These are phyloP conservation scores for Mycogone perniciosa DNA, from an alignment of 2,329 filamentous ascomycete species.

Conservation along the genomic window DNA sequence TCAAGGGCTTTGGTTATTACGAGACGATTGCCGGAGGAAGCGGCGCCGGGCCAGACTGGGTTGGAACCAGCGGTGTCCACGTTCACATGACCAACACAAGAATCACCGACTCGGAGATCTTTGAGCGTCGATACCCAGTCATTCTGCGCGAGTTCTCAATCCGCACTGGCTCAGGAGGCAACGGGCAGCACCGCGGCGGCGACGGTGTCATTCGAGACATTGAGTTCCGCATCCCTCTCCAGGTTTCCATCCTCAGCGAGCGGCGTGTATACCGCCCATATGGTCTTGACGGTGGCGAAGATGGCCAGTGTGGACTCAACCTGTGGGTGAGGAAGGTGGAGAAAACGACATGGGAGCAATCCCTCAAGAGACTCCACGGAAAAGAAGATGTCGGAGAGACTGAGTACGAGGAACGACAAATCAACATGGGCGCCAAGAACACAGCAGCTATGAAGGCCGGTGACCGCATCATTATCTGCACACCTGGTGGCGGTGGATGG, in stretches of 20 bases:
- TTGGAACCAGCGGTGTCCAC: constrained; percentile 38
- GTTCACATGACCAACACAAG: constrained; percentile 69
- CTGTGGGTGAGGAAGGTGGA: constrained; percentile 75
- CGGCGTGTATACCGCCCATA: constrained; percentile 63
- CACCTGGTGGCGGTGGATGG: constrained; percentile 77
- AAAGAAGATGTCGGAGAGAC: constrained; percentile 24
- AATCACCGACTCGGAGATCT: constrained; percentile 52
- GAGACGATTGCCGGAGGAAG: constrained; percentile 62
- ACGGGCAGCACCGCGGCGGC: constrained; percentile 61
- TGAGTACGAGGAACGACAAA: constrained; percentile 53
- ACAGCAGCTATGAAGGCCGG: constrained; percentile 69
- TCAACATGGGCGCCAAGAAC: constrained; percentile 75
- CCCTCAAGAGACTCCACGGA: constrained; percentile 33
- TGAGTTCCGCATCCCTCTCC: constrained; percentile 70
- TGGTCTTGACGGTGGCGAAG: constrained; percentile 71
- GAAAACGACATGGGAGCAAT: constrained; percentile 46
- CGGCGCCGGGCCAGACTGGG: constrained; percentile 57
- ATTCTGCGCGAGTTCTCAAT: constrained; percentile 65
- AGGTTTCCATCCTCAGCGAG: constrained; percentile 72
- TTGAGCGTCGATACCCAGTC: constrained; percentile 57
- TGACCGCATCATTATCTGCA: constrained; percentile 70
- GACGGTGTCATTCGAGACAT: constrained; percentile 73
- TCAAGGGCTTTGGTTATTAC: constrained; percentile 41
- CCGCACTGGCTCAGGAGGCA: constrained; percentile 55
- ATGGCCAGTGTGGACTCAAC: constrained; percentile 74